Percentiles rank a stretch among this genome's conserved stretches.
Evolutionary conservation across 1,139 yeast genomes (phyloP).

Genomic region (Pichia inconspicua): DNA sequence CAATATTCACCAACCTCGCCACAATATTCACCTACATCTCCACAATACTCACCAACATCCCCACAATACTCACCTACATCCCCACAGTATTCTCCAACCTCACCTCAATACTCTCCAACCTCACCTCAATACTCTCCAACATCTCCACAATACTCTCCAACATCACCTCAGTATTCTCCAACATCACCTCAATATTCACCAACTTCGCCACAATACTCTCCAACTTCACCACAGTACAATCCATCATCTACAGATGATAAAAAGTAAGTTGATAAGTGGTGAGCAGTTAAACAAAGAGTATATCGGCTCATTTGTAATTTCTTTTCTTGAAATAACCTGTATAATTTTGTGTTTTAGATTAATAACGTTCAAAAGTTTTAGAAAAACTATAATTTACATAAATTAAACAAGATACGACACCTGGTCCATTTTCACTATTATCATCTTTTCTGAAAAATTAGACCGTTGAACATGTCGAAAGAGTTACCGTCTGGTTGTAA

Average conservation of each 20-base stretch:
- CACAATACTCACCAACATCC: constrained; percentile 56
- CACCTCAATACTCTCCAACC: constrained; percentile 55
- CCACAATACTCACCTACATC: constrained; percentile 53
- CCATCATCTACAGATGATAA: constrained; percentile 44
- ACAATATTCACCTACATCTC: constrained; percentile 53
- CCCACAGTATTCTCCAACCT: constrained; percentile 55
- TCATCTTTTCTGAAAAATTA: constrained; percentile 62
- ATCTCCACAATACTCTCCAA: constrained; percentile 63
- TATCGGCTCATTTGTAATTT: constrained; percentile 7
- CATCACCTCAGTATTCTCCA: constrained; percentile 64
- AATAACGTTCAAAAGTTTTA: constrained; percentile 11
- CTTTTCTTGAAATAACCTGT: constrained; percentile 12
- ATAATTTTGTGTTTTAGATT: constrained; percentile 13
- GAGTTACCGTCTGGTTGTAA: constrained; percentile 97
- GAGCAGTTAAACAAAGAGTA: not conserved
- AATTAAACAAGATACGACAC: not conserved
- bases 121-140: constrained; percentile 55
- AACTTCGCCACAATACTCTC: constrained; percentile 61
- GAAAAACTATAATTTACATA: not conserved
- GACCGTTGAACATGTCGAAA: constrained; percentile 87
- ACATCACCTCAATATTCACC: constrained; percentile 67
- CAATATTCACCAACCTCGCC: constrained; percentile 65
- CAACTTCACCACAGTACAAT: constrained; percentile 53
- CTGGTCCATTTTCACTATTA: constrained; percentile 21
- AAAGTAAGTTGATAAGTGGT: constrained; percentile 3